phyloP scores from a whole-genome alignment of 768 basidiomycete genomes.

The Podaxis sp. region DNA sequence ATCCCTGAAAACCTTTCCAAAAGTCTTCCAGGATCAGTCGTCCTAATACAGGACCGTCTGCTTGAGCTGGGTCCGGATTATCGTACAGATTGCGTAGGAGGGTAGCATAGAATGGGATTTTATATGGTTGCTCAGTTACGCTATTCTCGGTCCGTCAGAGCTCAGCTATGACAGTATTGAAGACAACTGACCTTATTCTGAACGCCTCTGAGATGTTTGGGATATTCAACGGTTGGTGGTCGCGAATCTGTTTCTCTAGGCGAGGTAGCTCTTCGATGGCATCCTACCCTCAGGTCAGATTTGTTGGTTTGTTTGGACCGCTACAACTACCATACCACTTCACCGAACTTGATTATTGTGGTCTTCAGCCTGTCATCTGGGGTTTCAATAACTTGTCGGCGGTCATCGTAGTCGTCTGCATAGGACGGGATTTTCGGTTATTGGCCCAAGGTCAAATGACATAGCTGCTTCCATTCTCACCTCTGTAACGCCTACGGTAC shows the following conservation, averaged over 20 bases:
- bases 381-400: slow-evolving; percentile 59
- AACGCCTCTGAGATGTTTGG: slow-evolving; percentile 68
- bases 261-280: slow-evolving; percentile 63
- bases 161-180: background rate
- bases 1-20: slow-evolving; percentile 86
- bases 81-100: slow-evolving; percentile 68
- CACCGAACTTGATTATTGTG: slow-evolving; percentile 69
- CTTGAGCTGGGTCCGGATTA: slow-evolving; percentile 29
- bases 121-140: slow-evolving; percentile 90
- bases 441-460: background rate
- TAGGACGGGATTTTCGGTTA: slow-evolving; percentile 11
- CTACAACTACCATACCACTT: slow-evolving; percentile 55
- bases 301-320: background rate
- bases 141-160: slow-evolving; percentile 32
- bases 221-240: slow-evolving; percentile 54
- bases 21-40: slow-evolving; percentile 81
- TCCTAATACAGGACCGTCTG: slow-evolving; percentile 50
- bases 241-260: slow-evolving; percentile 61
- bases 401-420: slow-evolving; percentile 66
- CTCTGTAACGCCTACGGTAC: slow-evolving; percentile 12
- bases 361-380: slow-evolving; percentile 69
- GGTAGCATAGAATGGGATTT: slow-evolving; percentile 86
- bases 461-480: slow-evolving; percentile 2
- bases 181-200: slow-evolving; percentile 52
- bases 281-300: slow-evolving; percentile 43